Percentiles rank a stretch among this genome's conserved stretches.
Evolutionary conservation across 768 basidiomycete species (phyloP).

Genomic region (Leccinum ochraceum): DNA sequence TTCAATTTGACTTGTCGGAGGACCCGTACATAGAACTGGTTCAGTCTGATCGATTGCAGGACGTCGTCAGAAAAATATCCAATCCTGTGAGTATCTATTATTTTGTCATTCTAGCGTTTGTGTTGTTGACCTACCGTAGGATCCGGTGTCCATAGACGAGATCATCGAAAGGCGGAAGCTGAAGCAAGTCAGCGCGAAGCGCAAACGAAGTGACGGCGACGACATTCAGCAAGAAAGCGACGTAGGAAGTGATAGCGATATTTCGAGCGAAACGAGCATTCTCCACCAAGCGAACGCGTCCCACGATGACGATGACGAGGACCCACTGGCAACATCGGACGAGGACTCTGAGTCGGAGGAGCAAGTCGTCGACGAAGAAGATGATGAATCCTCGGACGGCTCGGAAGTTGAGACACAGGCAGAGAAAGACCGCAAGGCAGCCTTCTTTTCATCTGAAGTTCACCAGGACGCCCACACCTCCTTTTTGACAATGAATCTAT

Average conservation of each 20-base stretch:
- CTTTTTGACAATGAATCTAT: conserved; percentile 92
- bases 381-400: conserved; percentile 54
- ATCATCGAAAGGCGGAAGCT: conserved; percentile 78
- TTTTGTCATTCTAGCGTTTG: not conserved
- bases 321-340: conserved; percentile 36
- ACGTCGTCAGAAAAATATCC: conserved; percentile 59
- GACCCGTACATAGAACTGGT: conserved; percentile 66
- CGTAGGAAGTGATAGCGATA: conserved; percentile 23
- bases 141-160: conserved; percentile 87
- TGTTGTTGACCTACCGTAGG: conserved; percentile 38
- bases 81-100: conserved; percentile 52
- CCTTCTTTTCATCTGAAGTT: conserved; percentile 76
- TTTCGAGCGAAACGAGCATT: conserved; percentile 4
- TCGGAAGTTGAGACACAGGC: conserved; percentile 61
- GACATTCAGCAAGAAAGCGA: conserved; percentile 40
- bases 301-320: conserved; percentile 25
- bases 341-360: conserved; percentile 34
- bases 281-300: conserved; percentile 32
- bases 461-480: conserved; percentile 63
- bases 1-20: conserved; percentile 76
- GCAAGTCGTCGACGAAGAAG: conserved; percentile 32
- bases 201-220: conserved; percentile 52
- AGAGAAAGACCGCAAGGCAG: conserved; percentile 73
- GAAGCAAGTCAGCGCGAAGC: conserved; percentile 47
- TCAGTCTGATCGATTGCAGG: conserved; percentile 45